Conservation (phyloP, 2,329 filamentous ascomycete species). For the Leptographium procerum region DNA sequence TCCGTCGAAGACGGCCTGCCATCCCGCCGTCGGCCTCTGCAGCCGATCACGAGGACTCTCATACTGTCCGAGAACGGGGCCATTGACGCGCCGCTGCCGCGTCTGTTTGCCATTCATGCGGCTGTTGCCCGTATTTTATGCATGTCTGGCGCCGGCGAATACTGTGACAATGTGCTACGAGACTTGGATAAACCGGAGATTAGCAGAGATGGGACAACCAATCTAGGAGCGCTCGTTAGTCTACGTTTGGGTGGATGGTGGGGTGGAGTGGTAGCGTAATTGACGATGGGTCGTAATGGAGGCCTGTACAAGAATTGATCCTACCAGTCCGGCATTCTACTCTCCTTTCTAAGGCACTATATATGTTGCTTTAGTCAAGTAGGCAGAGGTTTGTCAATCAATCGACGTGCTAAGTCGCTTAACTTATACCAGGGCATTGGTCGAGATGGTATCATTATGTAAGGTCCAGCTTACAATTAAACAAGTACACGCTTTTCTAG, state of each 20-base stretch:
- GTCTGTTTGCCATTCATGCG: neutral
- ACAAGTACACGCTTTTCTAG: too few relatives aligned
- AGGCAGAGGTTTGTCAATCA: too few relatives aligned
- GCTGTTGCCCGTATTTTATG: neutral
- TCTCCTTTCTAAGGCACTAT: too few relatives aligned
- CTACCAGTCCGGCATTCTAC: too few relatives aligned
- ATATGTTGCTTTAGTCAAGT: too few relatives aligned
- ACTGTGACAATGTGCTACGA: neutral
- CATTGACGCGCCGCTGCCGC: neutral
- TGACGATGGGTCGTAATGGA: neutral
- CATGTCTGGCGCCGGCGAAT: neutral
- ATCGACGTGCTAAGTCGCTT: too few relatives aligned
- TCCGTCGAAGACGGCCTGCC: neutral
- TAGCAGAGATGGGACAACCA: neutral
- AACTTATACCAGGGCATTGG: too few relatives aligned
- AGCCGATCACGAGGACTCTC: neutral
- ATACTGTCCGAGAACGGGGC: neutral
- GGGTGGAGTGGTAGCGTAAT: neutral
- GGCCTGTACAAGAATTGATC: too few relatives aligned
- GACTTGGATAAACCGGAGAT: neutral
- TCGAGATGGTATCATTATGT: too few relatives aligned
- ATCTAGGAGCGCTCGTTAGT: neutral
- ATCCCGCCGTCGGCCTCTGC: neutral
- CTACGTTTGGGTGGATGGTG: neutral
- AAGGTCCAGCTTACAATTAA: too few relatives aligned